Percentiles rank a stretch among this genome's conserved stretches.
phyloP scores from a whole-genome alignment of 2,329 filamentous ascomycete genomes.

The Hyphodiscus sp. region DNA sequence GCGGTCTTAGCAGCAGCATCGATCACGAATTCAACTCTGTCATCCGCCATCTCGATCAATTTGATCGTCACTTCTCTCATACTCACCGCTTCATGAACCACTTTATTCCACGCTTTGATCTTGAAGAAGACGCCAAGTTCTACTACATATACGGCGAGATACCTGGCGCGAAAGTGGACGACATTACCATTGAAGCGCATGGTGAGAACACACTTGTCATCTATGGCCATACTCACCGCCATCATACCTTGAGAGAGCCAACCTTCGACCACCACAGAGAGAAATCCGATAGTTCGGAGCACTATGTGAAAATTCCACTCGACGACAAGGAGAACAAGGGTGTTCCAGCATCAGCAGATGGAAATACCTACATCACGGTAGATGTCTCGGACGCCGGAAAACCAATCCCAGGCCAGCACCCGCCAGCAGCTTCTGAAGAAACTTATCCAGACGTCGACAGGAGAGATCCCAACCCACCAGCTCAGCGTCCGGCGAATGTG shows the following conservation, averaged over 20 bases:
- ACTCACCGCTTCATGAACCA: slow-evolving; percentile 11
- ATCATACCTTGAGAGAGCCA: background rate
- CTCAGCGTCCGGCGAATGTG: background rate
- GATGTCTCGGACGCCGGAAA: background rate
- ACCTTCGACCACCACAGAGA: background rate
- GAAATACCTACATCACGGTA: background rate
- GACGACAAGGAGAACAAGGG: background rate
- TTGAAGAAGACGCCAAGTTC: slow-evolving; percentile 13
- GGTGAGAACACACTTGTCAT: slow-evolving; percentile 12
- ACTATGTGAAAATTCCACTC: too few relatives aligned
- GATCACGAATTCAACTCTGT: slow-evolving; percentile 2
- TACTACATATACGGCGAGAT: slow-evolving; percentile 16
- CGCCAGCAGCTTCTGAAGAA: background rate
- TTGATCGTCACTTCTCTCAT: slow-evolving; percentile 13
- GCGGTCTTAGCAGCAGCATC: background rate
- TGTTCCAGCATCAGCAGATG: background rate
- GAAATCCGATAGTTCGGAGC: too few relatives aligned
- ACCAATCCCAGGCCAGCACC: background rate
- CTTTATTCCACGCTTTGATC: slow-evolving; percentile 18
- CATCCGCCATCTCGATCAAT: slow-evolving; percentile 13
- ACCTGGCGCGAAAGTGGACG: slow-evolving; percentile 9
- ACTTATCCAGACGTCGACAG: background rate
- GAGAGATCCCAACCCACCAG: background rate
- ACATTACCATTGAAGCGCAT: slow-evolving; percentile 13
- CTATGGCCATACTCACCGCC: slow-evolving; percentile 6